A percentile compares a stretch with the other conserved stretches of the same genome.
Conservation (phyloP, 2,329 filamentous ascomycete species). For the Pleoardoris graminearum region DNA sequence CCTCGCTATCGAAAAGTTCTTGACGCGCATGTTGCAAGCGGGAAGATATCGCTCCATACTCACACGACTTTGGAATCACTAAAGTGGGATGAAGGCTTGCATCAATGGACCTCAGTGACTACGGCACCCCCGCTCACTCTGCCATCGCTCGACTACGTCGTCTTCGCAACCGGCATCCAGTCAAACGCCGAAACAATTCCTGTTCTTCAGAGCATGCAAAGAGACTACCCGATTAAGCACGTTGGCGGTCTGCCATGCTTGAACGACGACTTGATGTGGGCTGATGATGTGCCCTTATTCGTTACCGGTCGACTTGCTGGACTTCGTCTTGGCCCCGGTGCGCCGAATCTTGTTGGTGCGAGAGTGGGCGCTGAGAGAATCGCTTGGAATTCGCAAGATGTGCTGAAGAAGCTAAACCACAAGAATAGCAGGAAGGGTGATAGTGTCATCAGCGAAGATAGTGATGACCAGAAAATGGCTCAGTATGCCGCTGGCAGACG, state of each 20-base stretch:
- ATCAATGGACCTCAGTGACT: constrained; percentile 9
- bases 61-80: constrained; percentile 60
- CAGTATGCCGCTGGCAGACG: constrained; percentile 3
- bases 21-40: constrained; percentile 59
- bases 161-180: constrained; percentile 74
- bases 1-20: constrained; percentile 69
- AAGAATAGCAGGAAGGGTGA: not conserved
- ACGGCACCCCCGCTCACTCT: constrained; percentile 59
- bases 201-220: constrained; percentile 62
- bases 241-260: constrained; percentile 72
- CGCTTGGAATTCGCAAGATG: constrained; percentile 69
- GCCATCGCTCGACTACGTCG: constrained; percentile 65
- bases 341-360: constrained; percentile 74
- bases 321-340: constrained; percentile 70
- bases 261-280: constrained; percentile 77
- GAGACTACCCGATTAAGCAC: constrained; percentile 63
- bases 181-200: constrained; percentile 65
- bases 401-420: constrained; percentile 42
- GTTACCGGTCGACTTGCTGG: constrained; percentile 69
- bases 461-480: not conserved
- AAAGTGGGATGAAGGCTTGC: constrained; percentile 54
- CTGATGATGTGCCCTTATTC: constrained; percentile 71
- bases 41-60: constrained; percentile 60
- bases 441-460: not conserved
- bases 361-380: constrained; percentile 73